Evolutionary conservation across 345 rosid species (phyloP).

Genomic region (Moringa oleifera): DNA sequence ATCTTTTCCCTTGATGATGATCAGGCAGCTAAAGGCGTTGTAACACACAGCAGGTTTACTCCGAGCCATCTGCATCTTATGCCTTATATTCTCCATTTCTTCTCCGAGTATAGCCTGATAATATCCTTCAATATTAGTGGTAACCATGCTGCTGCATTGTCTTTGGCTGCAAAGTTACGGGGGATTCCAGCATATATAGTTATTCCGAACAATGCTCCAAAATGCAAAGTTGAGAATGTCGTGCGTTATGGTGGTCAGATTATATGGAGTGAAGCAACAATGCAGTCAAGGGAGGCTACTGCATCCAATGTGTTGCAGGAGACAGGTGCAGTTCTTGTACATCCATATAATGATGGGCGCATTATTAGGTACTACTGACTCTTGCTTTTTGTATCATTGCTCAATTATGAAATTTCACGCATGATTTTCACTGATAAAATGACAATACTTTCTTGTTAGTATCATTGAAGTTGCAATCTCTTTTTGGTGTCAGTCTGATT

Average conservation of each 20-base stretch:
- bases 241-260: constrained; percentile 75
- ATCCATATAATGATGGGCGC: constrained; percentile 72
- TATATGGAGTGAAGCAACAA: constrained; percentile 59
- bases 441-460: too few relatives aligned
- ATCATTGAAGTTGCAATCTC: neutral
- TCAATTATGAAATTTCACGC: neutral
- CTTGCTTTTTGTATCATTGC: neutral
- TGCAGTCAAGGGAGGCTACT: constrained; percentile 62
- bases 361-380: constrained; percentile 59
- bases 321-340: constrained; percentile 78
- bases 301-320: constrained; percentile 58
- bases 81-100: neutral
- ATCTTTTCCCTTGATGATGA: constrained; percentile 55
- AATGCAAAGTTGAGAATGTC: constrained; percentile 84
- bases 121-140: constrained; percentile 45
- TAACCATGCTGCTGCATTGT: constrained; percentile 93
- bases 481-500: neutral
- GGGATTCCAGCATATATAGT: constrained; percentile 73
- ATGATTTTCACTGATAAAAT: too few relatives aligned
- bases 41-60: constrained; percentile 85
- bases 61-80: neutral
- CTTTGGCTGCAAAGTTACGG: constrained; percentile 77
- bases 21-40: constrained; percentile 78
- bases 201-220: constrained; percentile 83
- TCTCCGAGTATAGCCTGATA: constrained; percentile 12